These are phyloP conservation scores for Hortaea werneckii DNA, from an alignment of 2,329 filamentous ascomycete genomes.

Conservation along the genomic window DNA sequence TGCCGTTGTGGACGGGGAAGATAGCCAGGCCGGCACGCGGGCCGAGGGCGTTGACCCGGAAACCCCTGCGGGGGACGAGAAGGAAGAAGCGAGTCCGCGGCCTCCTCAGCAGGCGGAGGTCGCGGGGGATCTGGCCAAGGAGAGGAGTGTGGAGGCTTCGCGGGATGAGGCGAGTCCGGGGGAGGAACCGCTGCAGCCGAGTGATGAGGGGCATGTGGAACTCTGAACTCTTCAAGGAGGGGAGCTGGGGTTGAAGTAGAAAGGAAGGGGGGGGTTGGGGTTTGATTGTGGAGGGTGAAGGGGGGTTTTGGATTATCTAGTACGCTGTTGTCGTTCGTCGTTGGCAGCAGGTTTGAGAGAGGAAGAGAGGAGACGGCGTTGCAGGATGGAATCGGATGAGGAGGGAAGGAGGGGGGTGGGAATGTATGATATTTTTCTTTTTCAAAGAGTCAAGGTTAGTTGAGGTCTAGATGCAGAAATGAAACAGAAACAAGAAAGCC, in stretches of 20 bases:
- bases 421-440: too few relatives aligned
- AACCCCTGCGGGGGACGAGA: slow-evolving; percentile 30
- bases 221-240: background rate
- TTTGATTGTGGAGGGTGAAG: too few relatives aligned
- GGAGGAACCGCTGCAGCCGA: background rate
- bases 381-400: too few relatives aligned
- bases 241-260: background rate
- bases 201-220: background rate
- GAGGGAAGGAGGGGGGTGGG: too few relatives aligned
- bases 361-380: too few relatives aligned
- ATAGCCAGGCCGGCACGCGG: slow-evolving; percentile 35
- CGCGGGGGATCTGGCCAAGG: slow-evolving; percentile 34
- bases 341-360: too few relatives aligned
- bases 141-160: slow-evolving; percentile 29
- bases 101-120: slow-evolving; percentile 30
- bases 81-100: slow-evolving; percentile 27
- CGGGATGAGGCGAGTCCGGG: slow-evolving; percentile 9
- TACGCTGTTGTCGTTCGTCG: too few relatives aligned
- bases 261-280: background rate
- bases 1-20: slow-evolving; percentile 27
- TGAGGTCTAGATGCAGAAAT: too few relatives aligned
- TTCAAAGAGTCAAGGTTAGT: too few relatives aligned
- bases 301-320: too few relatives aligned
- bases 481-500: too few relatives aligned
- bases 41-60: slow-evolving; percentile 48